Base-by-base conservation (phyloP, 2,329 filamentous ascomycete species). In the Chrysosporium keratinophilum region DNA sequence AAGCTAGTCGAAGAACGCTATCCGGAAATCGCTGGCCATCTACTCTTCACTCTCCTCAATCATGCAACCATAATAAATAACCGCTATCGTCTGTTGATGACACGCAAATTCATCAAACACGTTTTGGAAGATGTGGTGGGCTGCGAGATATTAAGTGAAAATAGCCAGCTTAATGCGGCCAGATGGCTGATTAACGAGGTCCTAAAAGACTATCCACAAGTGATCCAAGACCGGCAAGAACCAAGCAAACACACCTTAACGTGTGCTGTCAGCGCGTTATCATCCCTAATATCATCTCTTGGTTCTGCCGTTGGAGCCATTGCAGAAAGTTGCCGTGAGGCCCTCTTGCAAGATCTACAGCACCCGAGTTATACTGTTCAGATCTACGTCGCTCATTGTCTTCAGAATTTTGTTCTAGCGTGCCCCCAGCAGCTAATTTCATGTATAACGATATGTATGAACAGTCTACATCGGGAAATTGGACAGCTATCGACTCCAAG, bases 301-400 rank as follows among this genome's bases (percentile, higher is more conserved):
- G 91, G 90, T 2, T 91, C 91, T 17, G 90, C 90, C 1, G 80
- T 87, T 34, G 87, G 83, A 57, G 76, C 75, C 51, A 82, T 96
- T 61, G 86, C 88, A 6, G 94, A 98, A 59, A 67, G 78, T 12
- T 95, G 88, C 65, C 81, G 91, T 48, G 93, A 98, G 67, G 86
- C 86, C 3, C 74, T 98, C 33, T 75, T 97, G 39, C 89, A 96
- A 67, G 87, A 95, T 5, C 75, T 97, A 23, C 88, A 95, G 62
- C 93, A 98, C 69, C 88, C 90, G 0, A 96, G 88, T 69, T 97
- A 97, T 69, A 93, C 89, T 3, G 93, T 98, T 1, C 93, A 98
- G 65, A 83, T 97, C 2, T 86, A 93, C 63, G 84, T 88, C 1
- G 88, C 93, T 3, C 81, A 87, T 57, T 95, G 89, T 64, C 75